Evolutionary conservation across 805 yeast genomes (phyloP).

Genomic region (Zygoascus ofunaensis): DNA sequence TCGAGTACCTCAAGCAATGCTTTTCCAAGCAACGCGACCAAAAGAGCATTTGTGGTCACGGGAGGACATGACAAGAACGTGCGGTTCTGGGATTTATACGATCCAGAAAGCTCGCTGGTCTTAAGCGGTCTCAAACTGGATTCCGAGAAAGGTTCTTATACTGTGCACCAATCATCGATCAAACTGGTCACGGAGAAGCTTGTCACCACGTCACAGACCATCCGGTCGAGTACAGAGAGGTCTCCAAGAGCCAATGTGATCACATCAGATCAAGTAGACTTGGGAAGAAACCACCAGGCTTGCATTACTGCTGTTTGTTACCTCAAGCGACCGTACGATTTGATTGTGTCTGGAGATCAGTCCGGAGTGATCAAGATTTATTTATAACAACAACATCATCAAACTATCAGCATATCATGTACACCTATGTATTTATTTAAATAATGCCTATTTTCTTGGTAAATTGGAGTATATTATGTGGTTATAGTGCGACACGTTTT

Average conservation of each 20-base stretch:
- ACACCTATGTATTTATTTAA: too few species aligned
- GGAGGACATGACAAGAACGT: constrained; percentile 27
- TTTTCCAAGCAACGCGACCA: neutral
- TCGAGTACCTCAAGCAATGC: neutral
- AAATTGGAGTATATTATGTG: too few species aligned
- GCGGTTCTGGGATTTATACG: constrained; percentile 30
- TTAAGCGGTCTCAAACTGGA: constrained; percentile 27
- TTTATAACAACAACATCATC: constrained; percentile 11
- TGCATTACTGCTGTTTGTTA: constrained; percentile 41
- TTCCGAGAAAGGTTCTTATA: constrained; percentile 14
- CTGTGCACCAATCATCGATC: constrained; percentile 18
- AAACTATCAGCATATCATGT: too few species aligned
- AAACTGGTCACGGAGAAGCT: constrained; percentile 35
- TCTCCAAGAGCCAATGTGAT: constrained; percentile 30
- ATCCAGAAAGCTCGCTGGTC: constrained; percentile 26
- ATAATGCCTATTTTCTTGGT: too few species aligned
- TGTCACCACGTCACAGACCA: constrained; percentile 8
- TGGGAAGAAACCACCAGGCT: constrained; percentile 42
- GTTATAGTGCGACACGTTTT: too few species aligned
- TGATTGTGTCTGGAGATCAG: constrained; percentile 59
- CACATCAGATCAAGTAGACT: constrained; percentile 36
- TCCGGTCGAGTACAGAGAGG: constrained; percentile 11
- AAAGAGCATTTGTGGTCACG: constrained; percentile 21
- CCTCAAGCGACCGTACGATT: constrained; percentile 42
- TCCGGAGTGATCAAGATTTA: constrained; percentile 58